Evolutionary conservation across 805 yeast species (phyloP), one percentile per base, ranked within the genome.

Genomic region (Candida qinlingensis): DNA sequence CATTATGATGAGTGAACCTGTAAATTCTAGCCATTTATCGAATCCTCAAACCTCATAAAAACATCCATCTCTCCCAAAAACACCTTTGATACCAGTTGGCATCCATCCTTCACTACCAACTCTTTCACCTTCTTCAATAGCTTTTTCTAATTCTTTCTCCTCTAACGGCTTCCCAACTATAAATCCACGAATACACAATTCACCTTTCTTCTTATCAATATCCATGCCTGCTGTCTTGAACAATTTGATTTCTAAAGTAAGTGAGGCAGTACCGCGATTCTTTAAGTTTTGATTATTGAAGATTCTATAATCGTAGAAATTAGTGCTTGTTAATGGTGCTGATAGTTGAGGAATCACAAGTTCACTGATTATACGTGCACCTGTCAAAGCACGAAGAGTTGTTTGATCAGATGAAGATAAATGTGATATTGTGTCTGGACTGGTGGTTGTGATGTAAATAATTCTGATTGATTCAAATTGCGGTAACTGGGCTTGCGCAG

Each of bases 21-120:
- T 19, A 19, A 19, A 19, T 19, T 19, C 19, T 19, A 19, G 19
- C 19, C 2, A 19, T 19, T 19, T 19, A 19, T 19, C 19, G 19
- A 19, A 19, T 19, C 19, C 19, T 31, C 34, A 31, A 8, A 37
- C 60, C 67, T 55, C 73, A 60, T 85, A 85, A 50, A 85, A 73
- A 59, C 91, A 84, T 3, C 91, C 91, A 63, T 85, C 92, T 30
- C 64, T 69, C 11, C 89, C 91, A 74, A 83, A 83, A 36, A 71
- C 69, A 0, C 88, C 90, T 35, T 54, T 58, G 0, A 81, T 67
- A 6, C 75, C 76, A 4, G 76, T 68, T 64, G 75, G 75, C 71
- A 71, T 67, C 75, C 75, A 71, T 25, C 77, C 76, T 52, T 76
- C 80, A 7, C 76, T 71, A n/a, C 75, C 76, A 4, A 60, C 56